phyloP scores from a whole-genome alignment of 2,329 filamentous ascomycete genomes.

The Colletotrichum paranaense region DNA sequence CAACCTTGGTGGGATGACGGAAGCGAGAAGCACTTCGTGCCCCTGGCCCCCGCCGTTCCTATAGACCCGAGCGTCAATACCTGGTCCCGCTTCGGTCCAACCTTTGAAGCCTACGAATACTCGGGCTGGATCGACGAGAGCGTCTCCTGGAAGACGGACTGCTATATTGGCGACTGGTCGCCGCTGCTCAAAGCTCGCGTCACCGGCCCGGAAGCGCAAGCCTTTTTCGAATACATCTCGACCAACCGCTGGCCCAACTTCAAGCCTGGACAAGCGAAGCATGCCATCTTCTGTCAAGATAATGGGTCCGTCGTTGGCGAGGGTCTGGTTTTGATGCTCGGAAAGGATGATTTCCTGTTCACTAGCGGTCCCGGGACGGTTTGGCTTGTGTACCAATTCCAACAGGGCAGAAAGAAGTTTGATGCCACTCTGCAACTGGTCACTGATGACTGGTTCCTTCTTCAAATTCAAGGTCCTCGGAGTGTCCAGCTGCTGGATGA shows the following conservation, averaged over 20 bases:
- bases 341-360: too few species aligned
- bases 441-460: too few species aligned
- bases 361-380: too few species aligned
- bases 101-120: slow-evolving; percentile 10
- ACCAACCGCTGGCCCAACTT: background rate
- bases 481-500: background rate
- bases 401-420: too few species aligned
- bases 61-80: background rate
- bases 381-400: too few species aligned
- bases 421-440: too few species aligned
- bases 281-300: background rate
- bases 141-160: slow-evolving; percentile 6
- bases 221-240: too few species aligned
- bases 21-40: background rate
- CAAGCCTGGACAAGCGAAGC: background rate
- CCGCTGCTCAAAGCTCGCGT: background rate
- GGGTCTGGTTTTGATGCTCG: too few species aligned
- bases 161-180: slow-evolving; percentile 9
- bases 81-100: slow-evolving; percentile 10
- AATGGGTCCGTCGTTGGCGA: too few species aligned
- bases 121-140: slow-evolving; percentile 10
- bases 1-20: background rate
- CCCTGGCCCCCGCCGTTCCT: background rate
- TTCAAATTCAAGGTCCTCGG: background rate
- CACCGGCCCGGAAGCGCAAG: too few species aligned